A percentile compares a stretch with the other conserved stretches of the same genome.
Conservation (phyloP, 352 stramenopile species). For the Phytophthora meadii region DNA sequence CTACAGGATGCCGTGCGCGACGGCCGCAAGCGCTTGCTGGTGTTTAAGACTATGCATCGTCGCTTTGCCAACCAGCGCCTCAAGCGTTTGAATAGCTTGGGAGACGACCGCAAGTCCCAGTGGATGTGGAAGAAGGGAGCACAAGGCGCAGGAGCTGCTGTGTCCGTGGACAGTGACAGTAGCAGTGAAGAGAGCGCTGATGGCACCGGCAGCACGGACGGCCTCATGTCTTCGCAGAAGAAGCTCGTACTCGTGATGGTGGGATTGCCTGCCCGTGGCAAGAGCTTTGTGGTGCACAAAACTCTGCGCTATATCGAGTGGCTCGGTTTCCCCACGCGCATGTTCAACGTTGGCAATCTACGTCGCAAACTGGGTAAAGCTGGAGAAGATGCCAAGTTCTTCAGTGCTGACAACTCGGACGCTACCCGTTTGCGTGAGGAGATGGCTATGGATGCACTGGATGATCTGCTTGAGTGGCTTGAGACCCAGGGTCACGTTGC, state of each 20-base stretch:
- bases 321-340: conserved; percentile 89
- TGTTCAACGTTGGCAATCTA: conserved; percentile 97
- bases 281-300: conserved; percentile 96
- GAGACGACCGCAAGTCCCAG: conserved; percentile 69
- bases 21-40: conserved; percentile 61
- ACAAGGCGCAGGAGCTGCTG: neutral
- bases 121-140: conserved; percentile 76
- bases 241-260: conserved; percentile 95
- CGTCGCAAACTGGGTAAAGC: conserved; percentile 80
- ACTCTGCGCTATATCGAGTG: conserved; percentile 94
- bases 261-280: conserved; percentile 93
- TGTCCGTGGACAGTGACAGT: conserved; percentile 43
- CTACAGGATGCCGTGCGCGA: conserved; percentile 51
- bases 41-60: conserved; percentile 78
- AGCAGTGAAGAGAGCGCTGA: conserved; percentile 42
- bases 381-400: conserved; percentile 89
- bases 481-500: conserved; percentile 91
- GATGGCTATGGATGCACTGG: conserved; percentile 86
- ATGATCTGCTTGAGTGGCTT: conserved; percentile 93
- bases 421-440: conserved; percentile 88
- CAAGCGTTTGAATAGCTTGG: conserved; percentile 70
- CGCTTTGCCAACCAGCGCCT: conserved; percentile 79
- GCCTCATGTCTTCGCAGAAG: conserved; percentile 78
- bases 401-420: conserved; percentile 89
- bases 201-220: conserved; percentile 37